phyloP scores from a whole-genome alignment of 306 rosid genomes.

The Cucurbita ficifolia region DNA sequence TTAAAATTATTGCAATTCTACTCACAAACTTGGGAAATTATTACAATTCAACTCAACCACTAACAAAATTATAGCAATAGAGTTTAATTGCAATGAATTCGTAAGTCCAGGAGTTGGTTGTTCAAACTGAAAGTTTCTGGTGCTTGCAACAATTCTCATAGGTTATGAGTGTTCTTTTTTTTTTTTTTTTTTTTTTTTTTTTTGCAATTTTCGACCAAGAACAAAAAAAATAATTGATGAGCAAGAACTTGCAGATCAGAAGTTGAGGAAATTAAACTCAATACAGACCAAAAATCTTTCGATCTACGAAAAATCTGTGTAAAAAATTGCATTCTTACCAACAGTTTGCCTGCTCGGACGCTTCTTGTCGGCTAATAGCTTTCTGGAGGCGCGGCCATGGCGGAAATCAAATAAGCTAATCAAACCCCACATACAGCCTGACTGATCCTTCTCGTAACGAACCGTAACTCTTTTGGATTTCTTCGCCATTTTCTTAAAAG shows the following conservation, averaged over 20 bases:
- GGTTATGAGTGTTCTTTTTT: no score
- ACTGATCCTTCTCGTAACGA: slow-evolving; percentile 71
- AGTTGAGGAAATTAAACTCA: background rate
- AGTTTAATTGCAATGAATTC: background rate
- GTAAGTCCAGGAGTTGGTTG: background rate
- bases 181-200: no score
- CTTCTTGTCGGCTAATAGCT: slow-evolving; percentile 66
- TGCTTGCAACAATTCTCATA: no score
- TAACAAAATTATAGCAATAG: background rate
- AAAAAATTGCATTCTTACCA: slow-evolving; percentile 38
- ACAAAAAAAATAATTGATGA: background rate
- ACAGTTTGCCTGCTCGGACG: slow-evolving; percentile 37
- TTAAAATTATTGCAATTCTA: background rate
- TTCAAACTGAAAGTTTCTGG: background rate
- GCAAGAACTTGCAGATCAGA: slow-evolving; percentile 9
- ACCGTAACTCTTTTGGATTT: slow-evolving; percentile 54
- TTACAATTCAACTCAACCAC: background rate
- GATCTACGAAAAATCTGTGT: background rate
- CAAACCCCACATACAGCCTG: slow-evolving; percentile 98
- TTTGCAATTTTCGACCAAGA: no score
- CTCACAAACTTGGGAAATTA: background rate
- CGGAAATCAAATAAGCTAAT: slow-evolving; percentile 89
- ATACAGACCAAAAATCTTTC: background rate
- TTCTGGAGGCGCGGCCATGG: slow-evolving; percentile 55
- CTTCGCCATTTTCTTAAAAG: slow-evolving; percentile 39